Evolutionary conservation across 129 eudicot genomes (phyloP).

Genomic region (Lonicera japonica): DNA sequence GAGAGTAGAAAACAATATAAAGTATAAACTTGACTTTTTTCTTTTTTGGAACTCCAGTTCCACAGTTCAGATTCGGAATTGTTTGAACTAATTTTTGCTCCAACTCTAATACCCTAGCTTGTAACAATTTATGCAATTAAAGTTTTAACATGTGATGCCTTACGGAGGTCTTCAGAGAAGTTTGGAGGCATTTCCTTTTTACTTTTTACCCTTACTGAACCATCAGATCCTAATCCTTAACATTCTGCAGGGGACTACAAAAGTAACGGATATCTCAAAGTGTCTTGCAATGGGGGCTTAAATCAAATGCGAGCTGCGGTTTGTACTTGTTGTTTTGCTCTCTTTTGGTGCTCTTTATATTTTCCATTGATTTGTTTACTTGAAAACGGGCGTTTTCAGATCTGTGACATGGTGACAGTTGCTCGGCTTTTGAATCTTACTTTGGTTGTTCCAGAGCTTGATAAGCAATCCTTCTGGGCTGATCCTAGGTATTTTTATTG

Average conservation of each 20-base stretch:
- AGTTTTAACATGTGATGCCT: not conserved
- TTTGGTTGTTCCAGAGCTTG: constrained; percentile 95
- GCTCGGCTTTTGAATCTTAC: constrained; percentile 93
- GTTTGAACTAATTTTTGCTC: no score
- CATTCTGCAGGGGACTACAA: constrained; percentile 73
- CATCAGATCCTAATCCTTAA: not conserved
- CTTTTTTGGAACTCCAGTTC: no score
- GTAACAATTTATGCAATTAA: not conserved
- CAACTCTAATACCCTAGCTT: no score
- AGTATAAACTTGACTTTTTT: no score
- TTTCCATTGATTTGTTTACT: constrained; percentile 12
- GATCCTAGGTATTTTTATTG: constrained; percentile 63
- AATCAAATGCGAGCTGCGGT: constrained; percentile 99
- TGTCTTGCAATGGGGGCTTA: constrained; percentile 95
- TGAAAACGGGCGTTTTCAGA: constrained; percentile 38
- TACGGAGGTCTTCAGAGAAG: not conserved
- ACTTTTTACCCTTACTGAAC: not conserved
- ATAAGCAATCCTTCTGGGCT: constrained; percentile 94
- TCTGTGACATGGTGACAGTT: constrained; percentile 96
- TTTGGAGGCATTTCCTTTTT: constrained; percentile 6
- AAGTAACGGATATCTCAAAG: constrained; percentile 85
- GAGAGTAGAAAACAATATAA: no score
- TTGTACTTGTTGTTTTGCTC: constrained; percentile 25
- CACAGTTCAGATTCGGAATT: no score
- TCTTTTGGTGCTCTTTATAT: not conserved